Percentiles rank a stretch among this genome's conserved stretches.
These are phyloP conservation scores for Stephanodiscus minutulus DNA, from an alignment of 108 stramenopile species.

Conservation along the genomic window DNA sequence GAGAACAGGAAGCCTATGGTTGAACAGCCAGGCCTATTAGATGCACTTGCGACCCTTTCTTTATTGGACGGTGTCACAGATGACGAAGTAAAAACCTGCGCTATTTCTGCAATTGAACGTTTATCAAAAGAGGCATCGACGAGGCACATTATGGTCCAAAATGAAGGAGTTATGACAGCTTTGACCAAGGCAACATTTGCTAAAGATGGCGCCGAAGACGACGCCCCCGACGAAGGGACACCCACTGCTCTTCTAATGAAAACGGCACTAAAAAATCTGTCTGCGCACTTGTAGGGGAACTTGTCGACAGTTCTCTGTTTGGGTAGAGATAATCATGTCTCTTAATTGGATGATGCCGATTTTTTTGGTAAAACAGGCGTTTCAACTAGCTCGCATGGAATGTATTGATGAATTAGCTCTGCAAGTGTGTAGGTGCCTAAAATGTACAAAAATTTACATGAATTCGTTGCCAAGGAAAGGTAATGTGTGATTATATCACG, in stretches of 20 bases:
- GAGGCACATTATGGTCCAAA: conserved; percentile 33
- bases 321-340: no score
- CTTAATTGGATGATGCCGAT: no score
- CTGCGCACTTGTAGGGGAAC: background rate
- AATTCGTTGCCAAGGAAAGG: no score
- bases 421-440: no score
- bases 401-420: no score
- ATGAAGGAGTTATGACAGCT: conserved; percentile 52
- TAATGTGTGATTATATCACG: no score
- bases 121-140: conserved; percentile 38
- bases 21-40: conserved; percentile 41
- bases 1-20: conserved; percentile 48
- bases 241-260: conserved; percentile 37
- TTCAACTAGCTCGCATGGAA: no score
- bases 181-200: conserved; percentile 48
- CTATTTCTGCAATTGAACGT: conserved; percentile 38
- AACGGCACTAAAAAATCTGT: conserved; percentile 44
- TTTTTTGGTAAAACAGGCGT: no score
- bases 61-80: conserved; percentile 45
- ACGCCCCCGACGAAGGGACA: conserved; percentile 12
- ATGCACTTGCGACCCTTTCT: conserved; percentile 41
- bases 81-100: conserved; percentile 48
- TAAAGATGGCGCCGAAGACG: conserved; percentile 11
- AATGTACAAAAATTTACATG: no score
- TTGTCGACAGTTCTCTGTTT: no score